Percentiles rank a stretch among this genome's conserved stretches.
These are phyloP conservation scores for Endoconidiophora laricicola DNA, from an alignment of 2,329 filamentous ascomycete genomes.

Conservation along the genomic window DNA sequence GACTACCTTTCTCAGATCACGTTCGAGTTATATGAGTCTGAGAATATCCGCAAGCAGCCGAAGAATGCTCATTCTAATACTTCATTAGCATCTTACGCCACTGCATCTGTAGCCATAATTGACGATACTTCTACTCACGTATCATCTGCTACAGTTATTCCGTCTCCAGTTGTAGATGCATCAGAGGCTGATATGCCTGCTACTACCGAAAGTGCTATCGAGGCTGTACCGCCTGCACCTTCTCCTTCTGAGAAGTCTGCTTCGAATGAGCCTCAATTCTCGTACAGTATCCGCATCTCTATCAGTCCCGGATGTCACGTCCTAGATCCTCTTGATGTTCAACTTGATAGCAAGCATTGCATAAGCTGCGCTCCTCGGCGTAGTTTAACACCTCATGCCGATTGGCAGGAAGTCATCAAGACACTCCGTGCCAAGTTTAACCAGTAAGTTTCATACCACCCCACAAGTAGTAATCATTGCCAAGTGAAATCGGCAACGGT, in stretches of 20 bases:
- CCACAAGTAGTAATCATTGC: conserved; percentile 12
- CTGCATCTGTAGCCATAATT: neutral
- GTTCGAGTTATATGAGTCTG: conserved; percentile 93
- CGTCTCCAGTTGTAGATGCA: neutral
- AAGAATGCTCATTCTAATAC: conserved; percentile 20
- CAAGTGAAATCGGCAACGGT: neutral
- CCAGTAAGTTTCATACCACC: conserved; percentile 42
- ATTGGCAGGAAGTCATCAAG: conserved; percentile 96
- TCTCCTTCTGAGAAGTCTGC: neutral
- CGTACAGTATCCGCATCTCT: conserved; percentile 91
- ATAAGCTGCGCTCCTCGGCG: conserved; percentile 87
- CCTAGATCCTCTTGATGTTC: conserved; percentile 88
- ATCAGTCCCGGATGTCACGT: conserved; percentile 93
- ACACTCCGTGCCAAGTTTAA: conserved; percentile 90
- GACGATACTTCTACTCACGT: neutral
- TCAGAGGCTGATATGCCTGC: neutral
- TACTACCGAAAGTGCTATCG: neutral
- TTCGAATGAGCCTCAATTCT: conserved; percentile 44
- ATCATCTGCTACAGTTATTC: neutral
- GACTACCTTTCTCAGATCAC: conserved; percentile 96
- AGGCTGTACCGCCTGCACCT: neutral
- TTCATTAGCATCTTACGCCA: neutral
- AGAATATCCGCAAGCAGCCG: conserved; percentile 40
- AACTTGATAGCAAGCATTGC: conserved; percentile 88
- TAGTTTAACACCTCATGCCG: conserved; percentile 74